Conservation (phyloP, 1,284 basidiomycete genomes). For the Apiotrichum porosum region DNA sequence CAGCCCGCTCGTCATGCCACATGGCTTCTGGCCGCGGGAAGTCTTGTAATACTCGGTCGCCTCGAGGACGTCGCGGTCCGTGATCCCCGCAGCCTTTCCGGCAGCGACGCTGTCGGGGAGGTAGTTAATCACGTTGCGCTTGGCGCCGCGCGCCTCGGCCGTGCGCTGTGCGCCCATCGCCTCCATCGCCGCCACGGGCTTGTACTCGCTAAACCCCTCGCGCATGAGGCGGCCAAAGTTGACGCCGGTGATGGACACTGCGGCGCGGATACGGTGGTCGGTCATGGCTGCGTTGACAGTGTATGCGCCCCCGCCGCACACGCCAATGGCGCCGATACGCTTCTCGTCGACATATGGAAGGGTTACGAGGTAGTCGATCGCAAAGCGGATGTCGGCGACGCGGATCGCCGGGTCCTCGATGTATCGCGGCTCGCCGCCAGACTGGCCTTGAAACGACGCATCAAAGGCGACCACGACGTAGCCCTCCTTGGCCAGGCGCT, state of each 20-base stretch:
- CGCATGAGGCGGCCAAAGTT: slow-evolving; percentile 7
- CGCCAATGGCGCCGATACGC: slow-evolving; percentile 5
- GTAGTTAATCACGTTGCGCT: background rate
- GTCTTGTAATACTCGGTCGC: slow-evolving; percentile 6
- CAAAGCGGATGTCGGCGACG: slow-evolving; percentile 5
- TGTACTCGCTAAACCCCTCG: slow-evolving; percentile 2
- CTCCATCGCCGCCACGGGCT: background rate
- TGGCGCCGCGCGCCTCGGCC: slow-evolving; percentile 3
- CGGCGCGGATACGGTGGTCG: slow-evolving; percentile 10
- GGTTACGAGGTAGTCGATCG: slow-evolving; percentile 8
- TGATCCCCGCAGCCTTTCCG: background rate
- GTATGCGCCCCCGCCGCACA: slow-evolving; percentile 10
- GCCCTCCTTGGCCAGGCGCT: background rate
- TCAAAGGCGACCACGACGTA: slow-evolving; percentile 7
- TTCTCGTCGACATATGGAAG: slow-evolving; percentile 7
- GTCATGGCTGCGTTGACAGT: slow-evolving; percentile 3
- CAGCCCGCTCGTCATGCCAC: background rate
- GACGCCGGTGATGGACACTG: slow-evolving; percentile 5
- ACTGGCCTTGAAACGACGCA: slow-evolving; percentile 8
- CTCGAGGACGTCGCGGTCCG: slow-evolving; percentile 2
- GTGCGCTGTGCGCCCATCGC: background rate
- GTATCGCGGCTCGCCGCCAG: slow-evolving; percentile 1
- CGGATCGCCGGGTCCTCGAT: slow-evolving; percentile 7
- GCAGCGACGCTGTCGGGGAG: background rate
- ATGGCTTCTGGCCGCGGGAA: background rate